Percentiles rank a stretch among this genome's conserved stretches.
Conservation (phyloP, 768 basidiomycete species). For the Auricularia sp. region DNA sequence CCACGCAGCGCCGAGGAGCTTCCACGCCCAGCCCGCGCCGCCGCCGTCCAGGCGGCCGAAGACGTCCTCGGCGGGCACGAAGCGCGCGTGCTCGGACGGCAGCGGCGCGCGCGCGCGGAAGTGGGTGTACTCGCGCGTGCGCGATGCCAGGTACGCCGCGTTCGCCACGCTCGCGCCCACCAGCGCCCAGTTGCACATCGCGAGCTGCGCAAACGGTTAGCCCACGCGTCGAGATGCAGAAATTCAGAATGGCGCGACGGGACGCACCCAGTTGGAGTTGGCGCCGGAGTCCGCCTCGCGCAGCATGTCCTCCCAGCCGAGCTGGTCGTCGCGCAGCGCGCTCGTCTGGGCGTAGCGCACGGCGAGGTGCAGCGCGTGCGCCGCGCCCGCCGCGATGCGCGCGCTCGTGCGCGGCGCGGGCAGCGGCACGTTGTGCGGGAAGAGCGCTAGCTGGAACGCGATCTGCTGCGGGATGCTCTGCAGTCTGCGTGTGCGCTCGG, state of each 20-base stretch:
- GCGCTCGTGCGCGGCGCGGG: constrained; percentile 60
- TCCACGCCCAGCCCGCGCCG: neutral
- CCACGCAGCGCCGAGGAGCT: neutral
- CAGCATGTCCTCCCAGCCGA: constrained; percentile 74
- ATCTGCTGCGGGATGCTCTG: constrained; percentile 59
- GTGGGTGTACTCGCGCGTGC: constrained; percentile 48
- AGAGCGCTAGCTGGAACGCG: constrained; percentile 69
- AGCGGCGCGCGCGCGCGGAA: constrained; percentile 29
- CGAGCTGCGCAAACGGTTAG: constrained; percentile 43
- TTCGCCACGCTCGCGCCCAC: constrained; percentile 38
- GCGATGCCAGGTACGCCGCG: constrained; percentile 25
- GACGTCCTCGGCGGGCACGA: neutral
- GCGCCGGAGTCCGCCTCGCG: constrained; percentile 35
- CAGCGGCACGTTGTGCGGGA: constrained; percentile 72
- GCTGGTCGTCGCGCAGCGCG: constrained; percentile 50
- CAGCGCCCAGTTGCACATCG: constrained; percentile 52
- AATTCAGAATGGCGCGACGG: neutral
- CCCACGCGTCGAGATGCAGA: constrained; percentile 10
- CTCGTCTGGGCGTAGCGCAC: constrained; percentile 51
- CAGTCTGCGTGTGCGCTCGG: constrained; percentile 17
- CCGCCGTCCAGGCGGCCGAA: neutral
- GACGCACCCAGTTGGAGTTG: constrained; percentile 73
- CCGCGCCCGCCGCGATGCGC: constrained; percentile 47
- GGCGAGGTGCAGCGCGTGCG: constrained; percentile 62
- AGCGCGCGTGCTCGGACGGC: neutral